Evolutionary conservation across 2,329 filamentous ascomycete genomes (phyloP).

Genomic region (Venturia asperata): DNA sequence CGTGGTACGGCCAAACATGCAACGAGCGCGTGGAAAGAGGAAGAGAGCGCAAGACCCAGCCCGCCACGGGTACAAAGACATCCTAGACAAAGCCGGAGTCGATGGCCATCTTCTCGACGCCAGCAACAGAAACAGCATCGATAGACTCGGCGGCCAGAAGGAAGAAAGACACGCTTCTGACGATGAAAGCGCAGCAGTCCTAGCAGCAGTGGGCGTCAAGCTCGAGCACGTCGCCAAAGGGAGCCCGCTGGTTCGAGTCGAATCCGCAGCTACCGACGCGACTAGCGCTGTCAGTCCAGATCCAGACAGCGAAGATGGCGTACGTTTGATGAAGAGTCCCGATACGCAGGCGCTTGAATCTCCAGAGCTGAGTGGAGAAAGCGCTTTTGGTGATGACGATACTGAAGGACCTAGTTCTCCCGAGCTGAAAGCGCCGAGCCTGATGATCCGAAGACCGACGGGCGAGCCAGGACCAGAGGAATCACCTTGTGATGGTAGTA

Average conservation of each 20-base stretch:
- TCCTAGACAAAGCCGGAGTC: constrained; percentile 58
- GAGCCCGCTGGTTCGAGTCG: constrained; percentile 17
- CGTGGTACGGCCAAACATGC: constrained; percentile 79
- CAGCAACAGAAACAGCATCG: constrained; percentile 16
- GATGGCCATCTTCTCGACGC: constrained; percentile 16
- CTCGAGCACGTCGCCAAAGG: constrained; percentile 9
- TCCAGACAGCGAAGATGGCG: constrained; percentile 7
- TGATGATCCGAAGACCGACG: constrained; percentile 14
- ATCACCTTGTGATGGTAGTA: neutral
- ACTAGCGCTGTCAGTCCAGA: constrained; percentile 12
- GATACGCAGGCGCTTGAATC: constrained; percentile 12
- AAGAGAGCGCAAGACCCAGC: constrained; percentile 73
- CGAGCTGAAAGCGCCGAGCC: neutral
- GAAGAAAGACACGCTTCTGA: constrained; percentile 17
- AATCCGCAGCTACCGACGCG: constrained; percentile 10
- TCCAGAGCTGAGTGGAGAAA: constrained; percentile 19
- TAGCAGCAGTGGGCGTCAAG: constrained; percentile 11
- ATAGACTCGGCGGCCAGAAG: constrained; percentile 12
- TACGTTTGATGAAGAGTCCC: constrained; percentile 19
- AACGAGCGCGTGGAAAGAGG: constrained; percentile 81
- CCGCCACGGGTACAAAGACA: constrained; percentile 68
- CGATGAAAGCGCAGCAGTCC: constrained; percentile 16
- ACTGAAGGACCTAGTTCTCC: constrained; percentile 16
- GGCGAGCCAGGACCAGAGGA: constrained; percentile 1
- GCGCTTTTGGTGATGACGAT: constrained; percentile 18